These are phyloP conservation scores for Solanum aculeatissimum DNA, from an alignment of 305 asterid genomes.

Conservation along the genomic window DNA sequence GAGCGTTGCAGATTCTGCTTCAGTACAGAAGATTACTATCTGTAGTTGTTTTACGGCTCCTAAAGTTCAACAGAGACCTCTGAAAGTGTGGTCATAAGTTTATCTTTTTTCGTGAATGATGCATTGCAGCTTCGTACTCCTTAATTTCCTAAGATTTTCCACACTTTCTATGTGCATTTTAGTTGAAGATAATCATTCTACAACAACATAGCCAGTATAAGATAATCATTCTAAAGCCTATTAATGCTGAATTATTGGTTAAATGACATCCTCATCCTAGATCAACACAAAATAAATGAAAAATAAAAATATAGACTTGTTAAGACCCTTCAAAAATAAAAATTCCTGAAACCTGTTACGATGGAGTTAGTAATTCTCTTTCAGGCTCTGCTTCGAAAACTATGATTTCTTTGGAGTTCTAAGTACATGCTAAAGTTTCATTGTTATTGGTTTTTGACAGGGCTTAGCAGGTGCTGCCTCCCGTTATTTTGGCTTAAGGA, in stretches of 20 bases:
- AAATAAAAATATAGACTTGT: background rate
- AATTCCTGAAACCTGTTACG: background rate
- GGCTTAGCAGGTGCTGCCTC: slow-evolving; percentile 75
- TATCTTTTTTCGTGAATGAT: background rate
- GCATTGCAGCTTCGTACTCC: background rate
- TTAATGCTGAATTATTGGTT: background rate
- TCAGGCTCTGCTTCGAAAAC: background rate
- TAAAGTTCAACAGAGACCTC: background rate
- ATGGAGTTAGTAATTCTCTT: background rate
- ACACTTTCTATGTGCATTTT: background rate
- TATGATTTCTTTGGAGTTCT: background rate
- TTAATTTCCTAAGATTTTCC: background rate
- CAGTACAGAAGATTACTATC: background rate
- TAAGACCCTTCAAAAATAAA: background rate
- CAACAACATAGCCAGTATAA: too few relatives aligned
- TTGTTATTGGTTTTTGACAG: slow-evolving; percentile 36
- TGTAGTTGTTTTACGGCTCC: background rate
- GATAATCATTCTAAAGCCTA: background rate
- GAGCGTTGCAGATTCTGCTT: background rate
- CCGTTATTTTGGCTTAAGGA: slow-evolving; percentile 71
- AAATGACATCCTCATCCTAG: background rate
- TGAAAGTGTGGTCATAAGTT: background rate
- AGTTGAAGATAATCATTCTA: background rate
- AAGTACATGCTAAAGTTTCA: background rate
- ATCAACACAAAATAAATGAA: background rate